Evolutionary conservation across 2,329 filamentous ascomycete genomes (phyloP), one percentile per base, ranked within the genome.

Genomic region (Tympanopsis confertula): DNA sequence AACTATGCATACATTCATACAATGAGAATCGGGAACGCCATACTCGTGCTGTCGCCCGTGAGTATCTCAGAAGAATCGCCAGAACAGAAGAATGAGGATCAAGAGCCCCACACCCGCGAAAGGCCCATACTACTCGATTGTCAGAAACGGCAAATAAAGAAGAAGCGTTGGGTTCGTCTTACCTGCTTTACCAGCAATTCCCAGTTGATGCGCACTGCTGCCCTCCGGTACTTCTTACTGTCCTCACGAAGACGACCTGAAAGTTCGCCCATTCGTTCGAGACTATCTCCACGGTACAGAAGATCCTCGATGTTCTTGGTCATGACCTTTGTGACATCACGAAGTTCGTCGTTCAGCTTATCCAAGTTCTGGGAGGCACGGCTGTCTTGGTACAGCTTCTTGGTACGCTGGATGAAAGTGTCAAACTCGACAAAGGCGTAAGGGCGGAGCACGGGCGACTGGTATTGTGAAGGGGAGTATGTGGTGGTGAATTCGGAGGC

Each of bases 281-380:
- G 63, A 51, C 81, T 91, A 57, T 98, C 91, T 19, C 91, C 91
- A 44, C 93, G 71, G 58, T 98, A 98, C 38, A 98, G 67, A 54
- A 98, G 65, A 59, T 98, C 91, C 68, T 98, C 91, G 49, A 98
- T 96, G 60, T 98, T 98, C 75, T 96, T 96, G 39, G 88, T 96
- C 93, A 98, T 98, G 54, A 98, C 88, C 65, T 95, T 88, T 1
- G 91, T 96, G 39, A 98, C 93, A 61, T 96, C 91, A 58, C 88
- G 82, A 47, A 98, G 74, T 70, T 98, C 93, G 55, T 95, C 86
- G 55, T 98, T 96, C 47, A 98, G 69, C 63, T 89, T 87, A 61
- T 93, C 86, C 41, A 98, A 74, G 62, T 96, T 96, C 62, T 88
- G 84, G 13, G 85, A 77, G 13, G 91, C 91, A 46, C 91, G 80